A percentile compares a stretch with the other conserved stretches of the same genome.
These are phyloP conservation scores for Fusarium fujikuroi DNA, from an alignment of 2,329 filamentous ascomycete species.

Conservation along the genomic window DNA sequence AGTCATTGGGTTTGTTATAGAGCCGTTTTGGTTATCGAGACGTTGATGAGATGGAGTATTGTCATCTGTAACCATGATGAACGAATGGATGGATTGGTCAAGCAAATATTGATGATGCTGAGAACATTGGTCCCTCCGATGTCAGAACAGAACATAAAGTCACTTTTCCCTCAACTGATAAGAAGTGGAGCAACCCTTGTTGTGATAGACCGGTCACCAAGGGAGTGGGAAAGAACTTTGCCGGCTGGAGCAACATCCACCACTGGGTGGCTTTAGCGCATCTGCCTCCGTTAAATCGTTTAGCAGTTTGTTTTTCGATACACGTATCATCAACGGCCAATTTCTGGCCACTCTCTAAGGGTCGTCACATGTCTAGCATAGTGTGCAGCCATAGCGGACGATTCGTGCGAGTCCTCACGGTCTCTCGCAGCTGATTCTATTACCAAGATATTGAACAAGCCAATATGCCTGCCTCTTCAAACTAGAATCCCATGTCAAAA, in stretches of 20 bases:
- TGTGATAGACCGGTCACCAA: neutral
- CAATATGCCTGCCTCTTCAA: accelerated
- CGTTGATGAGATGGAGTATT: accelerated
- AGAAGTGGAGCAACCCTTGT: neutral
- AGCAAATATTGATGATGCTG: accelerated
- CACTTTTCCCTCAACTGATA: neutral
- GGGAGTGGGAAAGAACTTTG: conserved; percentile 11
- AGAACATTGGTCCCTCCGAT: neutral
- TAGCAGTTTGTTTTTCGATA: accelerated
- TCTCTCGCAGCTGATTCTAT: accelerated
- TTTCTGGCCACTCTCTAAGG: accelerated
- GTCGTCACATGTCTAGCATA: accelerated
- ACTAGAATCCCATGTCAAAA: conserved; percentile 5
- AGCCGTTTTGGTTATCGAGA: accelerated
- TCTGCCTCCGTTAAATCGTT: accelerated
- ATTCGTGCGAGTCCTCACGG: accelerated
- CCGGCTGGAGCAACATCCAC: neutral
- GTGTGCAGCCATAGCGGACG: accelerated
- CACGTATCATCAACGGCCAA: accelerated
- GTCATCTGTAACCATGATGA: neutral
- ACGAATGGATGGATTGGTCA: accelerated
- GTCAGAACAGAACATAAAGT: too few species aligned
- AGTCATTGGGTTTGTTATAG: accelerated
- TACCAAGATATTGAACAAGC: accelerated
- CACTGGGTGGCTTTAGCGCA: neutral